A percentile compares a stretch with the other conserved stretches of the same genome.
Conservation (phyloP, 1,139 yeast genomes). For the Candida sp. region DNA sequence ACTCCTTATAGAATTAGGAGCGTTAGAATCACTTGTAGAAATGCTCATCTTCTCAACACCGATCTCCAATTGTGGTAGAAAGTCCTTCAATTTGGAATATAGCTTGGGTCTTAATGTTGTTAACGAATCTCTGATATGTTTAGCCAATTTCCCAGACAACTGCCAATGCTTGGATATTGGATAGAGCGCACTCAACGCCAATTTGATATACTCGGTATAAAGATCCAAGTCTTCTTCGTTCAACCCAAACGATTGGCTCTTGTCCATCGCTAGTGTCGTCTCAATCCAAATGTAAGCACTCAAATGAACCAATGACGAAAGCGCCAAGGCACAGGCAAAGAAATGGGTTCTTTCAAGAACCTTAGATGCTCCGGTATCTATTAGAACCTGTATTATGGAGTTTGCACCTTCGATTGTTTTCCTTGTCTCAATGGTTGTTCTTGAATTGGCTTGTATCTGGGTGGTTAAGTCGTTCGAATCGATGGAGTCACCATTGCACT, state of each 20-base stretch:
- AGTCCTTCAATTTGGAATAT: conserved; percentile 23
- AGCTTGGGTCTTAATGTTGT: conserved; percentile 31
- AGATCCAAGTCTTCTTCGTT: conserved; percentile 38
- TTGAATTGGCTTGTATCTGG: conserved; percentile 27
- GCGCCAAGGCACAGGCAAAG: conserved; percentile 55
- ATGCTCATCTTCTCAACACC: conserved; percentile 13
- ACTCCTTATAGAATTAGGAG: conserved; percentile 1
- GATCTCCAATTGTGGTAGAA: conserved; percentile 19
- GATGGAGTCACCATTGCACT: conserved; percentile 24
- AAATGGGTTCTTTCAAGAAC: conserved; percentile 49
- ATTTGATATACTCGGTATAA: conserved; percentile 50
- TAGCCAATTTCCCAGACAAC: conserved; percentile 47
- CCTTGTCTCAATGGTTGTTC: conserved; percentile 52
- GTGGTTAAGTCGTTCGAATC: conserved; percentile 14
- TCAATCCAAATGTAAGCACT: conserved; percentile 56
- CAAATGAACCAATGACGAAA: conserved; percentile 50
- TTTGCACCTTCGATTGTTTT: conserved; percentile 57
- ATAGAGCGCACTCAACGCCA: conserved; percentile 49
- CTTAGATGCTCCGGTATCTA: conserved; percentile 48
- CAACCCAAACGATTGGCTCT: conserved; percentile 14
- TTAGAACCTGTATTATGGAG: conserved; percentile 44
- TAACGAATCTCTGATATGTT: conserved; percentile 45
- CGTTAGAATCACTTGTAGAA: conserved; percentile 4
- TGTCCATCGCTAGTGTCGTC: conserved; percentile 18
- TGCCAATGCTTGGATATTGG: conserved; percentile 54